Evolutionary conservation across 331 rosid species (phyloP), one percentile per base, ranked within the genome.

Genomic region (Pyrus hybrid): DNA sequence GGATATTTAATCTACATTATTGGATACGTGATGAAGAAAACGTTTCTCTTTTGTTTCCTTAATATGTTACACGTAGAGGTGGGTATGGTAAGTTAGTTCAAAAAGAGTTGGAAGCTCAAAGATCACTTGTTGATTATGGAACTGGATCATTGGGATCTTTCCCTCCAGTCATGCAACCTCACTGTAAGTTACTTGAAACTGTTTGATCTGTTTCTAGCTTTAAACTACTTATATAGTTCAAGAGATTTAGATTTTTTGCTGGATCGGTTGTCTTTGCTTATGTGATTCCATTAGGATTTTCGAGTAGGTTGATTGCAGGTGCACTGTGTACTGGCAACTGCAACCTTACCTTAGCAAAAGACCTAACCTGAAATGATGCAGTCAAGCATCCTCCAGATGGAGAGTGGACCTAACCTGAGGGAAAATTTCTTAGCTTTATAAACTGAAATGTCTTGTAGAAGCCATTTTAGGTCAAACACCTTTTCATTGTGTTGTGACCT

Each of bases 81-180:
- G 98, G 98, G 35, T 93, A 90, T 74, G 98, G 98, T 47, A 94
- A 94, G 76, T 81, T 94, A 72, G 97, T 94, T 71, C 97, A 94
- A 82, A 82, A 68, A 81, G 97, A 94, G 89, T 88, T 91, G 71
- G 98, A 94, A 88, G 97, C 87, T 73, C 98, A 91, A 76, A 94
- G 98, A 85, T 92, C 89, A 82, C 97, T 94, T 79, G 98, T 91
- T 56, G 98, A 93, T 85, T 93, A 93, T 81, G 97, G 98, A 68
- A 72, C 93, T 75, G 98, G 97, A 75, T 94, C 98, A 47, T 87
- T 94, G 91, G 95, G 88, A 72, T 70, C 97, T 70, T 87, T 90
- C 79, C 96, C 89, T 3, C 92, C 93, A 11, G 93, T 80, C 79
- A 77, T 90, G 82, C 82, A 88, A 51, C 84, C 82, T 74, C 91